Conservation (phyloP, 768 basidiomycete species). For the Agrocybe praecox region DNA sequence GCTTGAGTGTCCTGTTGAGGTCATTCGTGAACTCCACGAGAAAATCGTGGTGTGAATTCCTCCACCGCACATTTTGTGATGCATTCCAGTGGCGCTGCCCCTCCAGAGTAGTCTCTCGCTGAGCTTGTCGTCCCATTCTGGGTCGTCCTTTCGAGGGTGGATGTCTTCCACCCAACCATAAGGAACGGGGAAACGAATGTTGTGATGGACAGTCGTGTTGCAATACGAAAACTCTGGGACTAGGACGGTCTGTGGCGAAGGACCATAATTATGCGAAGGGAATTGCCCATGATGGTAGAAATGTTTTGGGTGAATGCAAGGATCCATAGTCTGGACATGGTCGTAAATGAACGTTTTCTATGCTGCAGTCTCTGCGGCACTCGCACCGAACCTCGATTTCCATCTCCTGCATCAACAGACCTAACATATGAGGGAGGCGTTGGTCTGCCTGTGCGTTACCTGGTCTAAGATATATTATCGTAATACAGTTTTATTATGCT, state of each 20-base stretch:
- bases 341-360: slow-evolving; percentile 52
- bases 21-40: slow-evolving; percentile 47
- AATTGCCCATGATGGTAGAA: slow-evolving; percentile 56
- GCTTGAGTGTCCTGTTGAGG: slow-evolving; percentile 36
- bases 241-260: slow-evolving; percentile 40
- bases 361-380: slow-evolving; percentile 41
- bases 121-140: slow-evolving; percentile 63
- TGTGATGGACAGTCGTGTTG: slow-evolving; percentile 51
- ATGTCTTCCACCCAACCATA: slow-evolving; percentile 51
- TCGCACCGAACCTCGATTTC: slow-evolving; percentile 27
- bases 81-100: slow-evolving; percentile 73
- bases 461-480: not conserved
- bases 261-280: slow-evolving; percentile 48
- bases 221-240: slow-evolving; percentile 58
- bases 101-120: slow-evolving; percentile 72
- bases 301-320: slow-evolving; percentile 47
- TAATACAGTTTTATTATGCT: slow-evolving; percentile 33
- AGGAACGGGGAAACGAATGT: slow-evolving; percentile 52
- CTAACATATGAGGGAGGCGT: slow-evolving; percentile 32
- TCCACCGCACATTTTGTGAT: slow-evolving; percentile 47
- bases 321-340: slow-evolving; percentile 49
- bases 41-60: slow-evolving; percentile 48
- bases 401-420: slow-evolving; percentile 21
- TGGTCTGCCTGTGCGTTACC: slow-evolving; percentile 34
- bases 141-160: slow-evolving; percentile 47